These are phyloP conservation scores for Aspergillus clavatus DNA, from an alignment of 2,329 filamentous ascomycete genomes.

Conservation along the genomic window DNA sequence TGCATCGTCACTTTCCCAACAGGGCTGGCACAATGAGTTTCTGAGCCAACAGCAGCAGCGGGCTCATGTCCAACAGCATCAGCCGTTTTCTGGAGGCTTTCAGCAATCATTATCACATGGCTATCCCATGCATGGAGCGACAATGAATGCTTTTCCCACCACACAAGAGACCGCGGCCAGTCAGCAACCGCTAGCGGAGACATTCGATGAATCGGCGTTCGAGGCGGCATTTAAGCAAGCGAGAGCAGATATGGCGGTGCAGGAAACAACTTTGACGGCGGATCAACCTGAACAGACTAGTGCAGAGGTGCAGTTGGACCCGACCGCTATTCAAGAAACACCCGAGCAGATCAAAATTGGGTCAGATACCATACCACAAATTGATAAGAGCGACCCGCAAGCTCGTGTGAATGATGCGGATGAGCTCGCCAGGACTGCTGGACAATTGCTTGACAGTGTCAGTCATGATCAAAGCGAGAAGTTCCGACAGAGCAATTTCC, in stretches of 20 bases:
- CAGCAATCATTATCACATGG: constrained; percentile 27
- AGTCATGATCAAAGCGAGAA: constrained; percentile 65
- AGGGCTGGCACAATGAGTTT: constrained; percentile 61
- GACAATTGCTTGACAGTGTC: constrained; percentile 64
- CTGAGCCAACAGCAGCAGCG: constrained; percentile 37
- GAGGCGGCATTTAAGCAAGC: constrained; percentile 43
- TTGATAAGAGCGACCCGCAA: constrained; percentile 29
- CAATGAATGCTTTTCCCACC: constrained; percentile 20
- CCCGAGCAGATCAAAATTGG: constrained; percentile 36
- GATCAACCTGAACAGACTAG: constrained; percentile 11
- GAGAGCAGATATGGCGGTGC: constrained; percentile 33
- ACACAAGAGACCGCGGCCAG: constrained; percentile 22
- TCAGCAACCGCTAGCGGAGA: constrained; percentile 23
- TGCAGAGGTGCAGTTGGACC: constrained; percentile 15
- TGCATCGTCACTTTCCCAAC: constrained; percentile 23
- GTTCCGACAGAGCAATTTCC: constrained; percentile 72
- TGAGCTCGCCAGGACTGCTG: constrained; percentile 68
- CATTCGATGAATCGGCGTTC: constrained; percentile 44
- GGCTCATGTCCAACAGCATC: constrained; percentile 20
- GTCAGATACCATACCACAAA: constrained; percentile 40
- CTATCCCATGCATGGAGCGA: constrained; percentile 20
- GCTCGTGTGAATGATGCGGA: constrained; percentile 50
- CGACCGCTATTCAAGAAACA: constrained; percentile 8
- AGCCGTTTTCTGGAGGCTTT: constrained; percentile 20
- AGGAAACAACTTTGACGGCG: constrained; percentile 16